Evolutionary conservation across 306 rosid species (phyloP), one percentile per base, ranked within the genome.

Genomic region (Quillaja saponaria): DNA sequence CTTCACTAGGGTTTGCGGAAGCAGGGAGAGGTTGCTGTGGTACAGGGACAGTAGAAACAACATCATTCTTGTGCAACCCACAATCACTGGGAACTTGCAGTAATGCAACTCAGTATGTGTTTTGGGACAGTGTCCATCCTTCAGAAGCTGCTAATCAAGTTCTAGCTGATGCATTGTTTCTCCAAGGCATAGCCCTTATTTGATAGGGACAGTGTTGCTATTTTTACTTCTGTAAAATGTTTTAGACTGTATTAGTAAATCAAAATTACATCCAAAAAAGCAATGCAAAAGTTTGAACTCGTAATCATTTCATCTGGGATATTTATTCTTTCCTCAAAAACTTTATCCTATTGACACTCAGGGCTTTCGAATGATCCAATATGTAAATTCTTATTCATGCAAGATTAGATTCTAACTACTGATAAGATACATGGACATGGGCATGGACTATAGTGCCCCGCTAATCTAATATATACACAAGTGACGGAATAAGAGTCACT

Each of bases 61-160:
- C 97, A 68, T 57, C 82, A 17, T 64, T 85, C 10, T 77, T 89
- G 75, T 94, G 97, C 86, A 90, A 94, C 67, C 84, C 78, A 25
- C 68, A 77, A 18, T 83, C 99, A 19, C 34, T 63, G 20, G 99
- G 99, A 76, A 94, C 96, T 37, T 94, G 97, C 71, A 42, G 89
- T 18, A 94, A 94, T 73, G 87, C 99, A 17, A 83, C 91, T 25
- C 90, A 84, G 12, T 92, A 86, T 71, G 98, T 89, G 77, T 92
- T 92, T 65, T 89, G 95, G 90, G 98, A 92, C 73, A 81, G 94
- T 38, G 98, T 86, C 39, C 98, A 92, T 78, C 96, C 98, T 62
- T 82, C 96, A 40, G 55, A 92, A 67, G 95, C 95, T 40, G 95
- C 98, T 18, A 92, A 92, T 58, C 85, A 78, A 63, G 74, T 92